Evolutionary conservation across 2,329 filamentous ascomycete genomes (phyloP), one percentile per base, ranked within the genome.

Genomic region (Blastomyces emzantsi): DNA sequence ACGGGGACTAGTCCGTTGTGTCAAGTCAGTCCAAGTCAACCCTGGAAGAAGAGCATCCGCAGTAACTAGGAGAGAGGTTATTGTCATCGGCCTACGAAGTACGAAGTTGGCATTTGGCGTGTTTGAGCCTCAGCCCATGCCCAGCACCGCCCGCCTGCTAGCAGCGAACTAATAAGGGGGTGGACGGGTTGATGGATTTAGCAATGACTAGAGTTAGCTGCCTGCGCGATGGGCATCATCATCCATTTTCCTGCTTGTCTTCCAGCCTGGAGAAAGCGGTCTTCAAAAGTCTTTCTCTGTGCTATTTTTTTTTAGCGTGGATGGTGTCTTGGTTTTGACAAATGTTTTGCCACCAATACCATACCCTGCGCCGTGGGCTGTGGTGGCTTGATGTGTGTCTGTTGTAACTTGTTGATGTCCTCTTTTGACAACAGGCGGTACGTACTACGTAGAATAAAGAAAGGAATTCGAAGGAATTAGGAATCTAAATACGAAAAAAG

Each of bases 61-160:
- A 39, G 25, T 49, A 2, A 22, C 45, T 49, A 33, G 5, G 4
- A 30, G 4, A 30, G 28, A 30, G 28, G 28, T 33, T 33, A 6
- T 33, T 33, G 33, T 5, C 33, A 33, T 33, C 33, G 33, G 33
- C 33, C 33, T 33, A 30, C 28, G 45, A 13, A 13, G n/a, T n/a
- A n/a, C 47, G 49, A 28, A 51, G 49, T 51, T n/a, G 36, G 57
- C 39, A 19, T 60, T 49, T 30, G 56, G 56, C 56, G 56, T 59
- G 56, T 59, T 59, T 59, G 56, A 59, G 56, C 56, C 56, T 52
- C 49, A 52, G 49, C 49, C 49, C 45, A 47, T 47, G 30, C 28
- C 28, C 5, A 55, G 33, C 52, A 55, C 52, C 52, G 52, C 52
- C 52, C 30, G 49, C 22, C 49, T 52, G 13, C 49, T 52, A 52